Evolutionary conservation across 176 grass and related monocot species (phyloP).

Genomic region (Oryza coarctata): DNA sequence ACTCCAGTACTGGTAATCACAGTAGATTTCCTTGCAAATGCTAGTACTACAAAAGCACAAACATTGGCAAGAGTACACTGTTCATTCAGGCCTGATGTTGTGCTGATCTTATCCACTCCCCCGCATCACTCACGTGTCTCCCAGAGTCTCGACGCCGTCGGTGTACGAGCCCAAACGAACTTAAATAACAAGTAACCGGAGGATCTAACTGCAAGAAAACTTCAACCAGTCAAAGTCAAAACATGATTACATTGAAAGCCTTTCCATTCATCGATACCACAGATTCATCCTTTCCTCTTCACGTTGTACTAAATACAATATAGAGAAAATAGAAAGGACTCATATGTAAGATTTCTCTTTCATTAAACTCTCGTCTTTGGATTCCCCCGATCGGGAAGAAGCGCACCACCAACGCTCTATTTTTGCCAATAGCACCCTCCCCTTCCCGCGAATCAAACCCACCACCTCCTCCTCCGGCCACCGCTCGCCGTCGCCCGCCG

Average conservation of each 20-base stretch:
- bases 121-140: background rate
- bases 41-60: background rate
- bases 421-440: background rate
- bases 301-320: background rate
- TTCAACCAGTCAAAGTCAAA: background rate
- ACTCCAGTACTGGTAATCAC: no score
- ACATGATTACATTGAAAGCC: background rate
- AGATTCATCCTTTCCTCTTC: background rate
- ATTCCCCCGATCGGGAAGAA: background rate
- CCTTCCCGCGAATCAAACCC: background rate
- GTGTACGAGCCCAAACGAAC: background rate
- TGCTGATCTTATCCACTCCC: background rate
- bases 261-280: background rate
- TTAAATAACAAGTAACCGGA: background rate
- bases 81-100: background rate
- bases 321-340: background rate
- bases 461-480: background rate
- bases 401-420: background rate
- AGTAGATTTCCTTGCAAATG: background rate
- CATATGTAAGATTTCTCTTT: background rate
- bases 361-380: background rate
- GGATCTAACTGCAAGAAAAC: background rate
- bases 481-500: constrained; percentile 35
- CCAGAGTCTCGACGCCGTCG: background rate
- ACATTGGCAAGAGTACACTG: background rate